A percentile compares a stretch with the other conserved stretches of the same genome.
Evolutionary conservation across 441 rosid species (phyloP).

Genomic region (Gossypium gossypioides): DNA sequence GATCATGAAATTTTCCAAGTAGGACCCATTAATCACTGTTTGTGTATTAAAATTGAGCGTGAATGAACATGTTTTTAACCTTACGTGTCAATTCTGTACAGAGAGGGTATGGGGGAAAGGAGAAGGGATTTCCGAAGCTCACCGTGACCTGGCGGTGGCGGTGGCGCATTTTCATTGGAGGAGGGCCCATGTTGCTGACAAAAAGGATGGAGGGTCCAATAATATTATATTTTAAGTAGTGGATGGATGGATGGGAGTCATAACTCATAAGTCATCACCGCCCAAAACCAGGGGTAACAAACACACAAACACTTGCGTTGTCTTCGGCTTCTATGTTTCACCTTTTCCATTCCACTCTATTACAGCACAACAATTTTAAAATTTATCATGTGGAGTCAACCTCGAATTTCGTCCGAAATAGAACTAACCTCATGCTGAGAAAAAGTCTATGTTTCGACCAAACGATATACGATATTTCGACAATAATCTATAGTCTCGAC

Average conservation of each 20-base stretch:
- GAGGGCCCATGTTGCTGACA: background rate
- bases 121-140: background rate
- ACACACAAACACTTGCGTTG: too few species aligned
- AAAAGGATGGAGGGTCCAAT: background rate
- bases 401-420: too few species aligned
- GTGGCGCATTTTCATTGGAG: background rate
- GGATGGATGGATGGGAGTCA: background rate
- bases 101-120: background rate
- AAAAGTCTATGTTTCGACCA: too few species aligned
- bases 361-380: too few species aligned
- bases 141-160: background rate
- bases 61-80: background rate
- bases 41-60: background rate
- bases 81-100: background rate
- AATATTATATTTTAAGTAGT: background rate
- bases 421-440: too few species aligned
- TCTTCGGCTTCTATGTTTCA: too few species aligned
- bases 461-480: too few species aligned
- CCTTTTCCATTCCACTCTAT: too few species aligned
- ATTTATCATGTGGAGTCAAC: too few species aligned
- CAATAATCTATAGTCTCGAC: accelerated
- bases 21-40: background rate
- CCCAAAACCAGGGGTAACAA: background rate
- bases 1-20: background rate
- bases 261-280: background rate